Conservation (phyloP, 768 basidiomycete species). For the Tylopilus subfusipes region DNA sequence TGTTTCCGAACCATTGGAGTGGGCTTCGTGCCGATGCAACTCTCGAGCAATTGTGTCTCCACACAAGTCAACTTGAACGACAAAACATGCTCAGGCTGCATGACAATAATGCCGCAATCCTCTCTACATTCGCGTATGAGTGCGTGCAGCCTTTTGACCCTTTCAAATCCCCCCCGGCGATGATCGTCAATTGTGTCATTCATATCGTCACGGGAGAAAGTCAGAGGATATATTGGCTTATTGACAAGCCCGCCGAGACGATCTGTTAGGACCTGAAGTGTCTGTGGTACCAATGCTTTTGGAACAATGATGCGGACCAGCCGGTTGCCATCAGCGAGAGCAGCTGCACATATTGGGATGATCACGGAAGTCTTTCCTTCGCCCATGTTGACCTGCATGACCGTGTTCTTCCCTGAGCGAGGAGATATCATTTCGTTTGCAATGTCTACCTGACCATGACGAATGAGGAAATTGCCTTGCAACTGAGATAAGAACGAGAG, state of each 20-base stretch:
- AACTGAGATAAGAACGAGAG: slow-evolving; percentile 31
- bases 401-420: slow-evolving; percentile 31
- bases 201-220: slow-evolving; percentile 37
- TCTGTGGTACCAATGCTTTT: slow-evolving; percentile 43
- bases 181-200: too few relatives aligned
- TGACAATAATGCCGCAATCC: slow-evolving; percentile 46
- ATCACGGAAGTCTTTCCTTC: slow-evolving; percentile 27
- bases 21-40: neutral
- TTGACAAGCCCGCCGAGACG: slow-evolving; percentile 44
- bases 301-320: slow-evolving; percentile 38
- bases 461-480: slow-evolving; percentile 41
- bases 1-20: neutral
- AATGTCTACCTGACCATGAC: slow-evolving; percentile 40
- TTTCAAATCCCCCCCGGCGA: too few relatives aligned
- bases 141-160: too few relatives aligned
- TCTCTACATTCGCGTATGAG: too few relatives aligned
- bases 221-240: slow-evolving; percentile 45
- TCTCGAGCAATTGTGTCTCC: slow-evolving; percentile 28
- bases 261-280: slow-evolving; percentile 46
- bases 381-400: slow-evolving; percentile 40
- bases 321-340: slow-evolving; percentile 41
- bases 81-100: slow-evolving; percentile 52
- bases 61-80: slow-evolving; percentile 49
- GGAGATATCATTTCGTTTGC: slow-evolving; percentile 49
- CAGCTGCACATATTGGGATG: slow-evolving; percentile 40